Evolutionary conservation across 257 asterid genomes (phyloP).

Genomic region (Nicotiana benthamiana): DNA sequence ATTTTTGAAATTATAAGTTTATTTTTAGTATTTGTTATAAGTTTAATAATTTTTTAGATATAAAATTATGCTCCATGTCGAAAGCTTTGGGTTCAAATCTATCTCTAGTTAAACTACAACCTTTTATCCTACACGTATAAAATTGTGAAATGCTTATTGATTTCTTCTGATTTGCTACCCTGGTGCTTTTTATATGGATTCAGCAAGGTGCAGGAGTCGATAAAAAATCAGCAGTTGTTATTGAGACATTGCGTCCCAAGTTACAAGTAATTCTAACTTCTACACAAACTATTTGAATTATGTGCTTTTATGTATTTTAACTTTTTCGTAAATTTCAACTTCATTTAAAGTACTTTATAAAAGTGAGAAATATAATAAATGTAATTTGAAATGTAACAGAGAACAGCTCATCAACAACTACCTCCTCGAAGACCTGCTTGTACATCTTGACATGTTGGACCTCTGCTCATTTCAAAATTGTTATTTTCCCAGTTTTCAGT

Average conservation of each 20-base stretch:
- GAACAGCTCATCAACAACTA: constrained; percentile 76
- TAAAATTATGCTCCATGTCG: too few relatives aligned
- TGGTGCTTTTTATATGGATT: not conserved
- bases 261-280: constrained; percentile 38
- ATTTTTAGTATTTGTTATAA: too few relatives aligned
- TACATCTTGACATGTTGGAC: constrained; percentile 29
- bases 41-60: too few relatives aligned
- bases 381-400: constrained; percentile 31
- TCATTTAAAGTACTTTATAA: too few relatives aligned
- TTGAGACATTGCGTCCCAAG: constrained; percentile 74
- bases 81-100: too few relatives aligned
- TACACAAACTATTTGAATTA: not conserved
- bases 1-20: too few relatives aligned
- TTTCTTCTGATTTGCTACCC: not conserved
- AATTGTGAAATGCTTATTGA: not conserved
- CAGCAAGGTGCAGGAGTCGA: constrained; percentile 74
- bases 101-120: not conserved
- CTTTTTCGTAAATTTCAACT: not conserved
- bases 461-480: not conserved
- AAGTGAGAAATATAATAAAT: not conserved
- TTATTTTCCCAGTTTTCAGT: not conserved
- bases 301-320: not conserved
- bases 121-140: not conserved
- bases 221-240: constrained; percentile 40
- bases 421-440: constrained; percentile 83